Evolutionary conservation across 2,329 filamentous ascomycete genomes (phyloP), one percentile per base, ranked within the genome.

Genomic region (Ascocoryne sarcoides): DNA sequence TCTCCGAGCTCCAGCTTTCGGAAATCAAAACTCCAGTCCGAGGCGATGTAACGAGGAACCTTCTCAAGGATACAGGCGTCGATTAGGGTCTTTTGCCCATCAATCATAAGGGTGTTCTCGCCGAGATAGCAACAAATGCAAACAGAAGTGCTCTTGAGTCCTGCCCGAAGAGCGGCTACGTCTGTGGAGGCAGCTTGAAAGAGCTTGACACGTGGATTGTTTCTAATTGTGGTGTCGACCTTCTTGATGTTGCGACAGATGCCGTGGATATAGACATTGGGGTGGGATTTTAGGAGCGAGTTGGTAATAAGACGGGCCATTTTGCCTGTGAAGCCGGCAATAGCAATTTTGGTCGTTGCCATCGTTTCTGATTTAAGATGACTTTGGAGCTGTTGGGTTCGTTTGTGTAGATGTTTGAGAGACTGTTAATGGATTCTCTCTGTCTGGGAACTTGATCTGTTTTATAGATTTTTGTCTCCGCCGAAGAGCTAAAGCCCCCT

Each of bases 21-120:
- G 39, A 60, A 68, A 39, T 67, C 65, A n/a, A 68, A 19, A 0
- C 56, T 43, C 46, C 54, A 68, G 49, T 68, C 65, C 26, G 60
- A 61, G 2, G 64, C 62, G 7, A 68, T 48, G 43, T 66, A 68
- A 2, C 65, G 56, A 14, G 57, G 46, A 5, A 66, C 62, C 0
- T 49, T 45, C 2, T 52, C 56, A 2, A 42, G 52, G 2, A 60
- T 59, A 42, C 62, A 65, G 2, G 60, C 58, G 42, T 68, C 65
- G 23, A 68, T 61, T 4, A 68, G 56, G 0, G 52, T 31, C 37
- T 65, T 66, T 42, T 68, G 65, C 0, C 64, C 65, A 1, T 63
- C 56, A 1, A 60, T 40, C 66, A 67, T 68, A 28, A 67, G 44
- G 7, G 54, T 45, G 14, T 59, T 40, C 38, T 60, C 54, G 12